These are phyloP conservation scores for Nitzschia sp. DNA, from an alignment of 108 stramenopile genomes.

Conservation along the genomic window DNA sequence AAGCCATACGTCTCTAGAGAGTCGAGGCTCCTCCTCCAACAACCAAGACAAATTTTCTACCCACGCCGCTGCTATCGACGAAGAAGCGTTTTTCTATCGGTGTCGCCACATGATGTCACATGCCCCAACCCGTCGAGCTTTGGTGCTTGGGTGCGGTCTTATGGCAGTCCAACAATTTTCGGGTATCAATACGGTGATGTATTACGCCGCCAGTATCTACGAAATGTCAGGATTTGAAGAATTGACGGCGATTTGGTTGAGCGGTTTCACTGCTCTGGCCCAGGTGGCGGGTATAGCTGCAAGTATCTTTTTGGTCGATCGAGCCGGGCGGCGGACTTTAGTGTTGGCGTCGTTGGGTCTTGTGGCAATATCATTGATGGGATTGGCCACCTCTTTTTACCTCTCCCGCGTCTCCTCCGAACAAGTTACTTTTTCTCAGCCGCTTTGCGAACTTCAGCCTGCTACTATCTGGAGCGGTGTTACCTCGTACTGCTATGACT, in stretches of 20 bases:
- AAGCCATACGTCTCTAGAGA: constrained; percentile 9
- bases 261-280: constrained; percentile 79
- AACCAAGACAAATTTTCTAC: background rate
- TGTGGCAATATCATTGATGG: constrained; percentile 55
- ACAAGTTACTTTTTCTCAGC: constrained; percentile 16
- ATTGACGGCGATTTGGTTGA: constrained; percentile 62
- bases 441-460: constrained; percentile 35
- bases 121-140: constrained; percentile 53
- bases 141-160: constrained; percentile 83
- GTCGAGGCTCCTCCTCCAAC: background rate
- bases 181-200: constrained; percentile 95
- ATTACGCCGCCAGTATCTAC: constrained; percentile 87
- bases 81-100: background rate
- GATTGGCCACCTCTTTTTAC: constrained; percentile 68
- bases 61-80: background rate
- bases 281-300: constrained; percentile 73
- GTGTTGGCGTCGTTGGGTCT: constrained; percentile 52
- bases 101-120: constrained; percentile 39
- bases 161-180: constrained; percentile 82
- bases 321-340: constrained; percentile 63
- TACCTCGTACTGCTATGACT: constrained; percentile 71
- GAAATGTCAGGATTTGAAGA: constrained; percentile 83
- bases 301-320: constrained; percentile 74
- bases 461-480: constrained; percentile 59
- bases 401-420: constrained; percentile 42